phyloP scores from a whole-genome alignment of 2,329 filamentous ascomycete genomes.

The Aspergillus fructus region DNA sequence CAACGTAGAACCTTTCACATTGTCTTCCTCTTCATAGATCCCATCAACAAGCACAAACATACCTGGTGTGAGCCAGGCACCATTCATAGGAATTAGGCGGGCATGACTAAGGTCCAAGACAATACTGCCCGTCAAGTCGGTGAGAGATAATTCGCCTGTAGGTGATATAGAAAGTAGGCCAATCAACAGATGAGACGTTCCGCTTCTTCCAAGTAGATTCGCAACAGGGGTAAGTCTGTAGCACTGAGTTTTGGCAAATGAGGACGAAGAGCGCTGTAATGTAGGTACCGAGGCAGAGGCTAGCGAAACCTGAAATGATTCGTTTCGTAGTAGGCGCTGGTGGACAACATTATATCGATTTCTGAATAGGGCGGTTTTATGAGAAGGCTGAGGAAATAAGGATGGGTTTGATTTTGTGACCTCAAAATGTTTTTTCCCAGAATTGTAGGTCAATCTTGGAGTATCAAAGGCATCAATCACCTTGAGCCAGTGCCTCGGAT shows the following conservation, averaged over 20 bases:
- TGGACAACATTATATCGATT: constrained; percentile 91
- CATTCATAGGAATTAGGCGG: constrained; percentile 76
- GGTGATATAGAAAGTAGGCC: constrained; percentile 80
- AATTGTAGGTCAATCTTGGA: constrained; percentile 56
- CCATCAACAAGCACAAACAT: constrained; percentile 96
- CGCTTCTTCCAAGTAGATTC: constrained; percentile 73
- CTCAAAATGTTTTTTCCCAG: constrained; percentile 84
- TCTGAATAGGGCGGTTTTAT: constrained; percentile 82
- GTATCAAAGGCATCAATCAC: constrained; percentile 82
- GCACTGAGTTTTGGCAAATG: constrained; percentile 58
- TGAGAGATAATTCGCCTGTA: constrained; percentile 77
- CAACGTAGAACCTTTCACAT: constrained; percentile 62
- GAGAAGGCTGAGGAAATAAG: constrained; percentile 71
- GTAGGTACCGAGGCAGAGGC: constrained; percentile 58
- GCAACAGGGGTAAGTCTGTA: constrained; percentile 88
- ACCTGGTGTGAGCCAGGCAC: constrained; percentile 88
- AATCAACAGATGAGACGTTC: constrained; percentile 80
- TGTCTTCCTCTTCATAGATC: constrained; percentile 92
- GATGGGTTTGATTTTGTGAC: constrained; percentile 65
- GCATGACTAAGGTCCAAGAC: constrained; percentile 78
- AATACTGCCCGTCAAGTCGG: constrained; percentile 86
- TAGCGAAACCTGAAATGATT: constrained; percentile 85
- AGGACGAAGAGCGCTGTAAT: constrained; percentile 60
- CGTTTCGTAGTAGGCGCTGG: constrained; percentile 86
- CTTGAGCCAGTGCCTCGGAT: constrained; percentile 80